Evolutionary conservation across 345 rosid species (phyloP), one percentile per base, ranked within the genome.

Genomic region (Viola odorata): DNA sequence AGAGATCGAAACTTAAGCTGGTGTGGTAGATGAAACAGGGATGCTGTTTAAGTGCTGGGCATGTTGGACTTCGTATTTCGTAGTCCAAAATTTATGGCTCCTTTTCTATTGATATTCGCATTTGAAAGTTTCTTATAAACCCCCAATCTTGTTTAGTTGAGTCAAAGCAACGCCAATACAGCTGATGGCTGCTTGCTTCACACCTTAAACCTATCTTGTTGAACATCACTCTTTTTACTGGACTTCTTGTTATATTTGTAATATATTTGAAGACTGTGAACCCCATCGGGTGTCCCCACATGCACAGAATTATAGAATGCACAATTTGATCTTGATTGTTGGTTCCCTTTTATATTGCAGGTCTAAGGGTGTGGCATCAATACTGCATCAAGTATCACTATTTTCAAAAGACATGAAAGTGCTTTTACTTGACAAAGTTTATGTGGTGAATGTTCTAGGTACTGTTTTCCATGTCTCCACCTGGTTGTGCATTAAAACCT

Each of bases 371-470:
- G 15, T 23, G 5, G 37, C 58, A 6, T 4, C 11, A 13, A 37
- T 50, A 6, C 45, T 56, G 37, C 37, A 16, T 17, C 68, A 69
- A 36, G 5, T 70, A 45, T 52, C 69, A 10, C 83, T 75, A 60
- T 73, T 84, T 55, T 76, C 82, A 48, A 72, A 77, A 61, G 98
- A 91, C 50, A 49, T 85, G 73, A 80, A 72, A 77, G 60, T 69
- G 65, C 90, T 88, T 58, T 70, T 88, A 80, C 60, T 53, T 4
- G 81, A 83, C 16, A 85, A 76, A 76, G 84, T 86, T 58, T 91
- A 75, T 60, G 84, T 88, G 14, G 75, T 85, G 56, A 91, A 85
- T 72, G 76, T 84, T 71, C 77, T 88, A 64, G 98, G 98, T 91
- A 84, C 38, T 62, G 66, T 41, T 53, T 51, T 48, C n/a, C 14